Evolutionary conservation across 495 filamentous ascomycete genomes (phyloP), one percentile per base, ranked within the genome.

Genomic region (Pseudomonodictys pantanalensis): DNA sequence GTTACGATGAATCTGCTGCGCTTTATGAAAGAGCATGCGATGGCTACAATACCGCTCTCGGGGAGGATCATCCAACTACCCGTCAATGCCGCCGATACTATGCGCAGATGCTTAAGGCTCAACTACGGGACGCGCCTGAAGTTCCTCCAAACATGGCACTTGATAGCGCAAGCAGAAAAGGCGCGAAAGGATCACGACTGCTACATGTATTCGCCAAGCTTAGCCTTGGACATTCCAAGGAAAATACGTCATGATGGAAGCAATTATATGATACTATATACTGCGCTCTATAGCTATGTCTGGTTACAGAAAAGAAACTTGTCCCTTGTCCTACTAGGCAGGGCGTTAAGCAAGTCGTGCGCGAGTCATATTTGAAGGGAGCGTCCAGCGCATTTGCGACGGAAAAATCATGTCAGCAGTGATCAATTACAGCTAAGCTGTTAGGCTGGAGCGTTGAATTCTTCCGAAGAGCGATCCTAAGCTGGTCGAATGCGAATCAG

Each of bases 1-100:
- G 46, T 47, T 41, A 58, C 45, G 30, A 35, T 32, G 55, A 58
- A 50, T 58, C 28, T 42, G 18, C 25, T 47, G 45, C 55, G 20
- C 55, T 58, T 15, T 58, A 58, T 29, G 41, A 39, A 58, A 58
- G 55, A 58, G 55, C 53, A 26, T 47, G 53, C 53, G 55, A 20
- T 50, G 55, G 44, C 18, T 58, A 50, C 51, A n/a, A 54, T 43
- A 43, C 32, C 51, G 29, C 38, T 43, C 42, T 45, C 18, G 42
- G 42, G 42, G 20, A 45, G 42, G 42, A 45, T 23, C 42, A 45
- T 45, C 20, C 51, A 54, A 54, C 51, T 43, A 52, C 48, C 48
- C 48, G 48, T 24, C 25, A 24, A 38, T 52, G 48, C 35, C 30
- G 28, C 48, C 26, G 35, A 17, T 28, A 52, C n/a, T 52, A 52